Evolutionary conservation across 345 rosid genomes (phyloP).

Genomic region (Noccaea caerulescens): DNA sequence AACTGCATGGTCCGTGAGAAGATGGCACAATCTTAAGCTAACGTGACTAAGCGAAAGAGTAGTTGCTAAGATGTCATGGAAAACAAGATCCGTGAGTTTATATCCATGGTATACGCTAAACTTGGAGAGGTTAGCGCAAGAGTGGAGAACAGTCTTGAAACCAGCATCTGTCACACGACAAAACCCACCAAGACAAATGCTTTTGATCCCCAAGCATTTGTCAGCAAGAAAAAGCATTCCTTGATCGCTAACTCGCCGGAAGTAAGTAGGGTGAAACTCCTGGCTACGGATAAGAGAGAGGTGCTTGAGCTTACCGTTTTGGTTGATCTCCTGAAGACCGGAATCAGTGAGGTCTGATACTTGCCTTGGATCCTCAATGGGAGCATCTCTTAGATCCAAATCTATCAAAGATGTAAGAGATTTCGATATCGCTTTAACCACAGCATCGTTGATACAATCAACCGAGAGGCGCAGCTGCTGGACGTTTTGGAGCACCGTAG

Average conservation of each 20-base stretch:
- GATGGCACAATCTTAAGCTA: slow-evolving; percentile 85
- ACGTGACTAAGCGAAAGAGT: slow-evolving; percentile 73
- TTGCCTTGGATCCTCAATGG: slow-evolving; percentile 66
- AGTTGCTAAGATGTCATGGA: slow-evolving; percentile 89
- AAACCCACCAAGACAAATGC: slow-evolving; percentile 86
- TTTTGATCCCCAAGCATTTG: slow-evolving; percentile 78
- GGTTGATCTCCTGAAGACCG: slow-evolving; percentile 85
- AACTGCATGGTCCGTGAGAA: slow-evolving; percentile 72
- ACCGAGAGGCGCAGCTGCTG: slow-evolving; percentile 76
- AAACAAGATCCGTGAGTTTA: slow-evolving; percentile 82
- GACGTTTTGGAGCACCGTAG: slow-evolving; percentile 61
- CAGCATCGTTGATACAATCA: slow-evolving; percentile 73
- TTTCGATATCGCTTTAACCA: slow-evolving; percentile 71
- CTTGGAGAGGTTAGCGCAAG: slow-evolving; percentile 77
- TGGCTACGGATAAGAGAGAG: slow-evolving; percentile 85
- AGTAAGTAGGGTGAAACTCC: slow-evolving; percentile 66
- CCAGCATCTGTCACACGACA: slow-evolving; percentile 91
- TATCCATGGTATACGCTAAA: slow-evolving; percentile 74
- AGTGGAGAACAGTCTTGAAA: slow-evolving; percentile 79
- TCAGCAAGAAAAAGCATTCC: slow-evolving; percentile 93
- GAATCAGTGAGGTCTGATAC: slow-evolving; percentile 77
- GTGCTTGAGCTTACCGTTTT: slow-evolving; percentile 72
- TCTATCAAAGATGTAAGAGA: slow-evolving; percentile 68
- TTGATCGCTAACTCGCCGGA: slow-evolving; percentile 85
- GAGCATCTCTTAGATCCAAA: slow-evolving; percentile 90